A percentile compares a stretch with the other conserved stretches of the same genome.
These are phyloP conservation scores for Cinnamomum micranthum DNA, from an alignment of 164 flowering plant genomes.

Conservation along the genomic window DNA sequence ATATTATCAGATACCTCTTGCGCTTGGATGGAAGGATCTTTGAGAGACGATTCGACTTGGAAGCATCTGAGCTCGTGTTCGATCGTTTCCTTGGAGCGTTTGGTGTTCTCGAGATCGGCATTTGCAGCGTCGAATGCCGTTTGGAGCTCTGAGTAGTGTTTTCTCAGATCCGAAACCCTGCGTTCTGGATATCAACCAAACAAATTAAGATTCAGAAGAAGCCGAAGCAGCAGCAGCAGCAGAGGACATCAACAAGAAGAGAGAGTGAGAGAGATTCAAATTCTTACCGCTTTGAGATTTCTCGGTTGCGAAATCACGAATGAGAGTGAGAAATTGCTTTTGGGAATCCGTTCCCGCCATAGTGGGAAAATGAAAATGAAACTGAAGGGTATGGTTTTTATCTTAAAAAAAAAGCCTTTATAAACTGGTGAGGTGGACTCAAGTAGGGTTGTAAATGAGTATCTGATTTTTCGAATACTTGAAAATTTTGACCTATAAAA, in stretches of 20 bases:
- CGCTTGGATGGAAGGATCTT: conserved; percentile 49
- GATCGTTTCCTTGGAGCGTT: conserved; percentile 41
- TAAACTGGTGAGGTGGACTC: no score
- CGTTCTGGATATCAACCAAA: conserved; percentile 34
- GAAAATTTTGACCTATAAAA: no score
- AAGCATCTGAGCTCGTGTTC: conserved; percentile 71
- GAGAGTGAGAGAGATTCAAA: no score
- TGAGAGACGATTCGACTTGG: conserved; percentile 56
- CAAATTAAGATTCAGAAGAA: not conserved
- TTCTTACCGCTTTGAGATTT: conserved; percentile 65
- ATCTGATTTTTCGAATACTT: no score
- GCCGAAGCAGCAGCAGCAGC: not conserved
- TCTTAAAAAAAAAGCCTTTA: no score
- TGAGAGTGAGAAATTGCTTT: conserved; percentile 56
- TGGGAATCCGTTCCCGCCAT: conserved; percentile 68
- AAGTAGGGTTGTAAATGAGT: no score
- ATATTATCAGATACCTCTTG: conserved; percentile 40
- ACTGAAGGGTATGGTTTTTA: no score
- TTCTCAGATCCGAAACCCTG: conserved; percentile 47
- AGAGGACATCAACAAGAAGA: not conserved
- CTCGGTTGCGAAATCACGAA: conserved; percentile 65
- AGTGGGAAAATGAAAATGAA: not conserved
- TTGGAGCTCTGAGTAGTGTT: conserved; percentile 42
- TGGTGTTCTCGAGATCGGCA: conserved; percentile 46
- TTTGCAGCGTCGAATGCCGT: conserved; percentile 37